phyloP scores from a whole-genome alignment of 2,329 filamentous ascomycete species.

The Beauveria bassiana region DNA sequence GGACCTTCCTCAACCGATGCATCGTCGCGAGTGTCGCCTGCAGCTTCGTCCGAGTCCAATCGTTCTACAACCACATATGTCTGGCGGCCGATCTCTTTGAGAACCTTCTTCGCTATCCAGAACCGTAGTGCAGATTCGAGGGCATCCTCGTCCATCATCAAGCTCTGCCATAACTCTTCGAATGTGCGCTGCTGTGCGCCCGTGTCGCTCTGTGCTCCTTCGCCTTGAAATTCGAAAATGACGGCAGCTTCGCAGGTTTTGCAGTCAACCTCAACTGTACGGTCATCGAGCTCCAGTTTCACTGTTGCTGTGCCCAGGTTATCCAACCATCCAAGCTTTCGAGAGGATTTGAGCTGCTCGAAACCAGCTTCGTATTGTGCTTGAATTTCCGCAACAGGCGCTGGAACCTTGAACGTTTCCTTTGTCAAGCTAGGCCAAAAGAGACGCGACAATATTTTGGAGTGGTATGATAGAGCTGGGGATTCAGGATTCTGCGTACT shows the following conservation, averaged over 20 bases:
- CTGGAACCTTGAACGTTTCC: constrained; percentile 59
- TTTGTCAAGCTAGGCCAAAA: constrained; percentile 84
- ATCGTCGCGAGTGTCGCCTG: constrained; percentile 24
- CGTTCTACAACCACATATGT: constrained; percentile 63
- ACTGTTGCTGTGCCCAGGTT: constrained; percentile 73
- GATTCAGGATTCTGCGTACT: constrained; percentile 12
- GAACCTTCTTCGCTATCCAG: constrained; percentile 62
- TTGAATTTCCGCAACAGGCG: constrained; percentile 52
- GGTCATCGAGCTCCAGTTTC: constrained; percentile 75
- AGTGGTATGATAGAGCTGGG: constrained; percentile 46
- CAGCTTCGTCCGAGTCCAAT: constrained; percentile 33
- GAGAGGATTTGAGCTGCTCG: constrained; percentile 69
- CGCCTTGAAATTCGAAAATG: constrained; percentile 69
- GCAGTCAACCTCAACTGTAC: constrained; percentile 63
- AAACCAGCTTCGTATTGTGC: constrained; percentile 67
- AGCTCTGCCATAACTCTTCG: constrained; percentile 45
- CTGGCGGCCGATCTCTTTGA: constrained; percentile 47
- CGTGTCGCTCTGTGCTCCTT: constrained; percentile 27
- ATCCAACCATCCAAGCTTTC: constrained; percentile 84
- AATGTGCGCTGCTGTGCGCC: constrained; percentile 36
- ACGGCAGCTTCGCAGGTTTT: constrained; percentile 82
- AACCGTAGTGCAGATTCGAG: constrained; percentile 60
- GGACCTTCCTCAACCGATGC: constrained; percentile 18
- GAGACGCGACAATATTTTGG: constrained; percentile 82
- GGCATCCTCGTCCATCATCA: constrained; percentile 69